phyloP scores from a whole-genome alignment of 225 moss, liverwort and hornwort genomes.

The Marchantia polymorpha region DNA sequence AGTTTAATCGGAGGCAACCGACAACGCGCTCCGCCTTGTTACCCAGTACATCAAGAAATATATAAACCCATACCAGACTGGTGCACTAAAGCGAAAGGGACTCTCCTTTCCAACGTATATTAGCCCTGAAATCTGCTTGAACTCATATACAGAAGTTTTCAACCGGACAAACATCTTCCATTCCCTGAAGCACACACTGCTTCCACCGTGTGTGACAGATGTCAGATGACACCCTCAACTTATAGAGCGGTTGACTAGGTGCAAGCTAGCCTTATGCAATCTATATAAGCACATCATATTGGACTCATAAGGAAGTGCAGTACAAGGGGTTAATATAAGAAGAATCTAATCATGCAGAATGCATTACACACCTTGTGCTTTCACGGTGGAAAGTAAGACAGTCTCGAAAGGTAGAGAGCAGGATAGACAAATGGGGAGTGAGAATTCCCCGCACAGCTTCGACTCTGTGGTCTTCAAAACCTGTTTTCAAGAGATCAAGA shows the following conservation, averaged over 20 bases:
- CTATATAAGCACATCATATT: no score
- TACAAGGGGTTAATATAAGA: background rate
- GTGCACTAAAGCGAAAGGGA: background rate
- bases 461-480: slow-evolving; percentile 40
- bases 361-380: slow-evolving; percentile 52
- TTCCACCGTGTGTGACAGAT: no score
- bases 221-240: no score
- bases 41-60: background rate
- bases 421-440: slow-evolving; percentile 61
- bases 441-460: slow-evolving; percentile 58
- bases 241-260: no score
- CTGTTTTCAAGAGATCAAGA: slow-evolving; percentile 55
- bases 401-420: slow-evolving; percentile 70
- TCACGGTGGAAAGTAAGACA: slow-evolving; percentile 70
- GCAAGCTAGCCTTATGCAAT: no score
- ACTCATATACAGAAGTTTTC: no score
- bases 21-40: background rate
- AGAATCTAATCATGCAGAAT: background rate
- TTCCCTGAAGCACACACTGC: no score
- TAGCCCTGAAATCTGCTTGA: no score
- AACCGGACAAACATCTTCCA: no score
- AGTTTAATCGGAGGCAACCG: background rate
- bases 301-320: no score
- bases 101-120: no score
- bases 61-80: background rate